Evolutionary conservation across 1,284 basidiomycete species (phyloP).

Genomic region (Cystobasidium slooffiae): DNA sequence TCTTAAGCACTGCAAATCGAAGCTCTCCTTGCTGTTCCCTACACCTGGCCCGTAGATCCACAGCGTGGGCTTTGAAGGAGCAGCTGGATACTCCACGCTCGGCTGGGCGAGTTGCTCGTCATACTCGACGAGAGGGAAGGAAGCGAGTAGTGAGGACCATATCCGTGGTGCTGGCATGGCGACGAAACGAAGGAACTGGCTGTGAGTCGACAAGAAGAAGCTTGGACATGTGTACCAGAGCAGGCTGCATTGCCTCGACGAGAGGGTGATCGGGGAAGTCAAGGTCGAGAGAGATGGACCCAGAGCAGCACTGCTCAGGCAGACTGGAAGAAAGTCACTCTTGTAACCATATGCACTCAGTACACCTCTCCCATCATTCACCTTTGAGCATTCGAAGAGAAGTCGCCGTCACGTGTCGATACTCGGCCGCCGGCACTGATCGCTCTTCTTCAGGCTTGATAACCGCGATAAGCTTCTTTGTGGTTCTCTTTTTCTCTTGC

Average conservation of each 20-base stretch:
- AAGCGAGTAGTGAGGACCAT: conserved; percentile 16
- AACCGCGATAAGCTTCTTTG: not conserved
- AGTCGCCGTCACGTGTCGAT: too few species aligned
- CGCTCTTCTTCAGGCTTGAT: too few species aligned
- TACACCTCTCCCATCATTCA: too few species aligned
- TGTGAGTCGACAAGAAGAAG: not conserved
- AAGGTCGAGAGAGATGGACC: not conserved
- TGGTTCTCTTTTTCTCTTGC: not conserved
- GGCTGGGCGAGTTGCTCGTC: conserved; percentile 20
- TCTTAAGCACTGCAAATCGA: conserved; percentile 35
- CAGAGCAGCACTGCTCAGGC: too few species aligned
- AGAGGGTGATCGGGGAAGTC: conserved; percentile 16
- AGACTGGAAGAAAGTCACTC: too few species aligned
- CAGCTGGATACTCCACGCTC: conserved; percentile 5
- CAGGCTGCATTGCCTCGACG: not conserved
- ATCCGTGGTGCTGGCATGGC: conserved; percentile 38
- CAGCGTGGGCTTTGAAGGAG: conserved; percentile 25
- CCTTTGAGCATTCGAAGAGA: too few species aligned
- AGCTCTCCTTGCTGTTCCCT: conserved; percentile 41
- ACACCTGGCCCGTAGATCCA: conserved; percentile 43
- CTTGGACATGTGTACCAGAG: not conserved
- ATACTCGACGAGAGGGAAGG: conserved; percentile 40
- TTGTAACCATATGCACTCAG: too few species aligned
- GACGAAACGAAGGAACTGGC: not conserved
- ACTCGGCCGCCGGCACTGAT: too few species aligned